Base-by-base conservation (phyloP, 1,139 yeast genomes). In the Kodamaea ohmeri region DNA sequence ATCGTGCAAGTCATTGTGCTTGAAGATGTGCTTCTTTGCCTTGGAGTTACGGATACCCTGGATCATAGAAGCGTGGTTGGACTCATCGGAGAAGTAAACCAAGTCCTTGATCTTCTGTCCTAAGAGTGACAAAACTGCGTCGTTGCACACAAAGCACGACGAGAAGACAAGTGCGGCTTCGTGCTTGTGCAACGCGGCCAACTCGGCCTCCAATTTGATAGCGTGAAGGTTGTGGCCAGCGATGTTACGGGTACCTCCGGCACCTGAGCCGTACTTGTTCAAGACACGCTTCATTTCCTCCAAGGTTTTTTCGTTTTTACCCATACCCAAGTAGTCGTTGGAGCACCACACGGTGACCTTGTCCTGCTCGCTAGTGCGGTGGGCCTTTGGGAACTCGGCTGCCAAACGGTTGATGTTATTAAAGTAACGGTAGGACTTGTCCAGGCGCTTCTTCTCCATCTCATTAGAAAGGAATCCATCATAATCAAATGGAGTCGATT, bases 271-370 rank as follows among this genome's bases (percentile, higher is more conserved):
- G 60, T 92, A 92, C 68, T 79, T 82, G 55, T 84, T 87, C 61
- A 92, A 74, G 17, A 95, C 83, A 36, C 71, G 59, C 53, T 83
- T 84, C 95, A 92, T 92, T 42, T 81, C 82, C 17, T 75, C 66
- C 45, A 87, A 67, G 33, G 92, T 92, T 43, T 70, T 68, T 45
- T 75, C 75, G 60, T 92, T 84, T 56, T 78, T 80, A 37, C 97
- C 94, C 94, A 94, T 86, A 14, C 97, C 97, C 46, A 92, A 73
- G 63, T 92, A 92, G 63, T 92, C 99, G 61, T 92, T 92, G 32
- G 97, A 89, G 58, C 98, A 92, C 98, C 98, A 92, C 41, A 92
- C 98, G 41, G 96, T 87, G 44, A 92, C 98, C 60, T 86, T 85
- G 53, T 88, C 95, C 14, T 71, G 70, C 55, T 83, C 90, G 32